Percentiles rank a stretch among this genome's conserved stretches.
Conservation (phyloP, 768 basidiomycete genomes). For the Pseudohyphozyma bogoriensis region DNA sequence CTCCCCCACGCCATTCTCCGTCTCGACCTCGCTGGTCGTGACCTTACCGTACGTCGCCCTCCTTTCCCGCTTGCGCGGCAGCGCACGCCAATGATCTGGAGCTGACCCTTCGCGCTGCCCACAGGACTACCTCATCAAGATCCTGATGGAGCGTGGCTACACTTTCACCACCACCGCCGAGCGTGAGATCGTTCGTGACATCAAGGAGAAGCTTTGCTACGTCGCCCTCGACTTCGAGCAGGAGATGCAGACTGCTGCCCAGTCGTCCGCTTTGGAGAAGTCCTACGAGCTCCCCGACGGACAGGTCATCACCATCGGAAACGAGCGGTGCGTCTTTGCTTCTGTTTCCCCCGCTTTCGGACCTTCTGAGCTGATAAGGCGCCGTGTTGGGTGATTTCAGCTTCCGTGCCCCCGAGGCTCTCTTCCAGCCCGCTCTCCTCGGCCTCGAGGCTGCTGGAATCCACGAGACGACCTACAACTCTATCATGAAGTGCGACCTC, state of each 20-base stretch:
- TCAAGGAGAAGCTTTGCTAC: slow-evolving; percentile 96
- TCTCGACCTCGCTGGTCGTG: slow-evolving; percentile 85
- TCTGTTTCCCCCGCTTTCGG: not conserved
- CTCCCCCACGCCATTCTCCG: slow-evolving; percentile 87
- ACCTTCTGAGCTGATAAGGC: not conserved
- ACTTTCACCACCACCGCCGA: slow-evolving; percentile 75
- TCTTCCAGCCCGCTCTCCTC: slow-evolving; percentile 66
- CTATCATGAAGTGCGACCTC: slow-evolving; percentile 76
- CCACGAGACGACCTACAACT: slow-evolving; percentile 81
- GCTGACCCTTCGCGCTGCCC: not conserved
- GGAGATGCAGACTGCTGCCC: slow-evolving; percentile 81
- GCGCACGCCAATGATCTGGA: too few relatives aligned
- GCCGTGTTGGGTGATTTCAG: slow-evolving; percentile 34
- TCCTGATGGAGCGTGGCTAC: slow-evolving; percentile 84
- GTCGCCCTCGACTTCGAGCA: slow-evolving; percentile 91
- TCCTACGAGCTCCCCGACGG: slow-evolving; percentile 86
- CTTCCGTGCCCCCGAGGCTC: slow-evolving; percentile 54
- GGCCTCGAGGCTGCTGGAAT: slow-evolving; percentile 77
- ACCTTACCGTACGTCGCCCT: slow-evolving; percentile 55
- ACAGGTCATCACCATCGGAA: slow-evolving; percentile 89
- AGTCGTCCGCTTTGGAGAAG: slow-evolving; percentile 82
- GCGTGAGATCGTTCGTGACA: slow-evolving; percentile 72
- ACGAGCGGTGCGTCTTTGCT: slow-evolving; percentile 55
- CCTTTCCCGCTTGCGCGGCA: not conserved
- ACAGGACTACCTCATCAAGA: slow-evolving; percentile 58